Base-by-base conservation (phyloP, 148 eudicot species). In the Dianthus caryophyllus region DNA sequence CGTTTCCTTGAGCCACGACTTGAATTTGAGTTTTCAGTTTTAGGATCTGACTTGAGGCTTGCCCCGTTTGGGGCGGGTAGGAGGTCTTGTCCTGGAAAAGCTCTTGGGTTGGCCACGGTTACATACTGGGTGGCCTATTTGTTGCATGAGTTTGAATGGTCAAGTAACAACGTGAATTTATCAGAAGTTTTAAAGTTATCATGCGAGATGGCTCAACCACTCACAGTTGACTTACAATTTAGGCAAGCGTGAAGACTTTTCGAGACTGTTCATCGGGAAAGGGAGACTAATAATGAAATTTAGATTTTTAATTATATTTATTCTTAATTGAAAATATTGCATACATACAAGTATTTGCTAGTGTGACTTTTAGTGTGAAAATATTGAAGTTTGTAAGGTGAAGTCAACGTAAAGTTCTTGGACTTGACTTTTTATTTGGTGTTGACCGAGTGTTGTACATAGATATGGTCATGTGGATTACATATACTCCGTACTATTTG, bases 31-130 rank as follows among this genome's bases (percentile, higher is more conserved):
- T 70, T 86, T 62, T 18, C 87, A 2, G 83, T 89, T 22, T 80
- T 87, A 89, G 98, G 96, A 0, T 85, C 96, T 1, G 98, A 93
- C 65, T 76, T 87, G 1, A 74, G 90, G 73, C 64, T 89, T 46
- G 91, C 95, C 0, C 98, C 98, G 0, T 93, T 93, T 27, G 98
- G 98, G 1, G 78, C 98, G 0, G 98, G 98, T 0, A 72, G 96
- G 67, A 72, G 98, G 77, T 96, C 87, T 15, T 90, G 97, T 64
- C 97, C 97, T 0, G 97, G 97, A 0, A 90, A 90, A 75, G 84
- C 90, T 0, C 49, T 90, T 82, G 94, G 97, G 0, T 10, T 90
- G 43, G 84, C 83, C 3, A 90, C 97, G 8, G 91, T 82, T 7
- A 91, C 87, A 46, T 82, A 89, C 1, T 93, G 98, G 98, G 64